These are phyloP conservation scores for Coniella vitis DNA, from an alignment of 2,329 filamentous ascomycete genomes.

Conservation along the genomic window DNA sequence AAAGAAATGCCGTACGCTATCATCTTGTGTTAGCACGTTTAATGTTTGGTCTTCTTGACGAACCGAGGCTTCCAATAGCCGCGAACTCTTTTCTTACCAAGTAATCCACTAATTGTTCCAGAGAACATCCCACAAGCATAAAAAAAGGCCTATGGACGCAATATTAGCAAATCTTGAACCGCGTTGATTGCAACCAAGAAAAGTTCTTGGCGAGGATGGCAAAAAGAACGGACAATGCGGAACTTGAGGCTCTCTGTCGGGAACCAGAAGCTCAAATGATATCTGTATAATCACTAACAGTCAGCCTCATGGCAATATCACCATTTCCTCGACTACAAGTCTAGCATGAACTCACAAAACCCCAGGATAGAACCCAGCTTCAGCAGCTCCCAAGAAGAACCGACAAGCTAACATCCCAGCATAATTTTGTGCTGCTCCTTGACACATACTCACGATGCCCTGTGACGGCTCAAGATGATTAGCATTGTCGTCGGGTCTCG, in stretches of 20 bases:
- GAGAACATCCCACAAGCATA: constrained; percentile 28
- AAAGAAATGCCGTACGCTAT: constrained; percentile 23
- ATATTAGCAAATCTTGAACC: too few species aligned
- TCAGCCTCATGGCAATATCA: too few species aligned
- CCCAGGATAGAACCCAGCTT: constrained; percentile 25
- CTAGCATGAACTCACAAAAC: constrained; percentile 16
- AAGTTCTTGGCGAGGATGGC: neutral
- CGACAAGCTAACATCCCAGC: constrained; percentile 22
- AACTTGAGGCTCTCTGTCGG: constrained; percentile 25
- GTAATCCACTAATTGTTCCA: constrained; percentile 24
- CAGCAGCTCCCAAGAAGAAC: constrained; percentile 23
- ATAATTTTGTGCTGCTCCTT: constrained; percentile 20
- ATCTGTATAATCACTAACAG: constrained; percentile 9
- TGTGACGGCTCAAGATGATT: neutral
- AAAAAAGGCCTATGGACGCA: constrained; percentile 22
- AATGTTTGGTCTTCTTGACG: too few species aligned
- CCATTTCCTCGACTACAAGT: neutral
- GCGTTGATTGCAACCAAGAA: too few species aligned
- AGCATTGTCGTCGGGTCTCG: too few species aligned
- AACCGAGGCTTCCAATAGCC: too few species aligned
- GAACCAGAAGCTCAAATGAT: constrained; percentile 27
- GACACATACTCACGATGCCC: constrained; percentile 21
- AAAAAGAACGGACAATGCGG: constrained; percentile 20
- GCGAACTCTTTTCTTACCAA: constrained; percentile 15
- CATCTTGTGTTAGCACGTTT: neutral